Evolutionary conservation across 108 stramenopile species (phyloP).

Genomic region (Cyclotella atomus): DNA sequence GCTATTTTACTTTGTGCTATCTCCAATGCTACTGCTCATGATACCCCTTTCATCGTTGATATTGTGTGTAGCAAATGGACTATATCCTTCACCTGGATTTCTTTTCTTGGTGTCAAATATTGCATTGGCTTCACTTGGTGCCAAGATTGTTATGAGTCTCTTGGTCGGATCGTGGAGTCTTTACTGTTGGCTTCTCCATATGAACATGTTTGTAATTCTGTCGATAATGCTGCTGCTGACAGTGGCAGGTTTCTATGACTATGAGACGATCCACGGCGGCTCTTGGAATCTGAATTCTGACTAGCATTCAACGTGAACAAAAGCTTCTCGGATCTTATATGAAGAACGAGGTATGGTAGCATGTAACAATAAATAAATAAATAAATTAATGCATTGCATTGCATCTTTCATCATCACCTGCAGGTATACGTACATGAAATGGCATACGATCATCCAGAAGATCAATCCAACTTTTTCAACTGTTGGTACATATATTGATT

Average conservation of each 20-base stretch:
- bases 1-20: not conserved
- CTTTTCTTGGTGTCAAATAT: not conserved
- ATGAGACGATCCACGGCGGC: not conserved
- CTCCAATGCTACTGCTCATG: not conserved
- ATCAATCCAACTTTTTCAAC: conserved; percentile 3
- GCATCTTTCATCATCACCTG: too few species aligned
- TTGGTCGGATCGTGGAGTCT: not conserved
- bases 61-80: not conserved
- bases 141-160: not conserved
- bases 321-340: too few species aligned
- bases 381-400: too few species aligned
- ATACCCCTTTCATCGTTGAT: conserved; percentile 5
- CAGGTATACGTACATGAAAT: not conserved
- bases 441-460: not conserved
- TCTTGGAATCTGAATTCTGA: not conserved
- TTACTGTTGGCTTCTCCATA: not conserved
- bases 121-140: not conserved
- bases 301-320: not conserved
- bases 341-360: too few species aligned
- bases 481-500: conserved; percentile 27
- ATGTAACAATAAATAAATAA: too few species aligned
- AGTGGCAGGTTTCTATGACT: not conserved
- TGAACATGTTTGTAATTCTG: not conserved
- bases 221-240: not conserved
- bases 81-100: not conserved